phyloP scores from a whole-genome alignment of 768 basidiomycete genomes.

The Pleurotus citrinopileatus region DNA sequence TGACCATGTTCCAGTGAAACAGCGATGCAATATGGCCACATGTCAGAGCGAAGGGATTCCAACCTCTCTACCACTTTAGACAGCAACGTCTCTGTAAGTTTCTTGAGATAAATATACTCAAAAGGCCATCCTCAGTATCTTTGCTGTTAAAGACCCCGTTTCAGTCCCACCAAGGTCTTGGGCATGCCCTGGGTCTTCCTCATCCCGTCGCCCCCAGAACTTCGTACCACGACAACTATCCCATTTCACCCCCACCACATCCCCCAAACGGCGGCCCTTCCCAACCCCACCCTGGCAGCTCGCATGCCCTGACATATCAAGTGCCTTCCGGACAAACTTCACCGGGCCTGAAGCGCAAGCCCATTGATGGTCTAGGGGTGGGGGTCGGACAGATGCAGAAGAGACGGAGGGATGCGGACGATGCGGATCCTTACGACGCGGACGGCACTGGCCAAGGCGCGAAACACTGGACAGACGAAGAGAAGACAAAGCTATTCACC shows the following conservation, averaged over 20 bases:
- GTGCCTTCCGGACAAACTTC: constrained; percentile 27
- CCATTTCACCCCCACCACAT: constrained; percentile 38
- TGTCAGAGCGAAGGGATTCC: constrained; percentile 53
- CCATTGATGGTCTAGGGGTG: constrained; percentile 32
- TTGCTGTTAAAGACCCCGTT: constrained; percentile 41
- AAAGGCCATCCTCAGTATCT: constrained; percentile 26
- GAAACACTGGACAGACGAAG: constrained; percentile 85
- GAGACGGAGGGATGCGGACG: constrained; percentile 45
- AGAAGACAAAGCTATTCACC: constrained; percentile 72
- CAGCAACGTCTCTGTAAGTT: constrained; percentile 57
- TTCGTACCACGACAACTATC: constrained; percentile 27
- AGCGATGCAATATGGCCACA: constrained; percentile 60
- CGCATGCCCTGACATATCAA: constrained; percentile 1
- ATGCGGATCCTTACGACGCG: constrained; percentile 39
- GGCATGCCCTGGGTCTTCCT: constrained; percentile 58
- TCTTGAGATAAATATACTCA: constrained; percentile 19
- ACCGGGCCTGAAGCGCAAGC: constrained; percentile 51
- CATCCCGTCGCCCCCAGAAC: constrained; percentile 32
- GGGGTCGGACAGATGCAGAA: constrained; percentile 36
- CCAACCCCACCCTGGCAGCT: constrained; percentile 11
- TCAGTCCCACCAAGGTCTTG: constrained; percentile 56
- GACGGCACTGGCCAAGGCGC: constrained; percentile 57
- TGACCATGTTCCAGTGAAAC: constrained; percentile 44
- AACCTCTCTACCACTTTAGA: constrained; percentile 53
- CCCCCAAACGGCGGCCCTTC: constrained; percentile 24